Percentiles rank a stretch among this genome's conserved stretches.
phyloP scores from a whole-genome alignment of 208 protist genomes.

The Acanthamoeba lenticulata region DNA sequence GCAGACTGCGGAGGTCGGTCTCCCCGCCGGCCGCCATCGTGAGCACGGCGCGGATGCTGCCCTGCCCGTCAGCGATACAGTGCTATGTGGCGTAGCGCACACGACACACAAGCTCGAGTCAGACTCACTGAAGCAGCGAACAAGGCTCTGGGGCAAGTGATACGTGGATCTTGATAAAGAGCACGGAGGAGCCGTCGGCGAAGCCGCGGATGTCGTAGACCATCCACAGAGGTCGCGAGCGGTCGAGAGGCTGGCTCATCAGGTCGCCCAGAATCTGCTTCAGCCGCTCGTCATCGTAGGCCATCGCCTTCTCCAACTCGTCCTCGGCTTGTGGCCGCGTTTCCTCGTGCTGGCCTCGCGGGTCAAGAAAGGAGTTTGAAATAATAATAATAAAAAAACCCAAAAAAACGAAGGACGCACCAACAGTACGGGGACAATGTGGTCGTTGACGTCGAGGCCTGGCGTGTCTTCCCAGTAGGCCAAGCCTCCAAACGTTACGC shows the following conservation, averaged over 20 bases:
- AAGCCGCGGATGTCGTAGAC: conserved; percentile 12
- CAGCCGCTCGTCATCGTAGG: background rate
- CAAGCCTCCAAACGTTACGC: background rate
- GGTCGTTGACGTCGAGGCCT: background rate
- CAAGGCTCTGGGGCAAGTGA: too few species aligned
- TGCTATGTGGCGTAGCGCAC: too few species aligned
- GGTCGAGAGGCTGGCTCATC: background rate
- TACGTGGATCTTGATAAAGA: background rate
- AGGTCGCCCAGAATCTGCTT: background rate
- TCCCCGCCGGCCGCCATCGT: background rate
- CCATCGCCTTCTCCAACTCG: background rate
- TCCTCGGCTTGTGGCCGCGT: background rate
- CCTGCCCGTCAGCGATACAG: background rate
- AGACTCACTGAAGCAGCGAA: too few species aligned
- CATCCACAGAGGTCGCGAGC: background rate
- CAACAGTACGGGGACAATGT: background rate
- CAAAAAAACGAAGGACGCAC: too few species aligned
- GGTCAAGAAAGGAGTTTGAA: too few species aligned
- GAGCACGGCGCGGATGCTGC: conserved; percentile 13
- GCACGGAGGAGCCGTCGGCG: background rate
- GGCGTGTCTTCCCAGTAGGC: conserved; percentile 15
- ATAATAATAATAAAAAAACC: too few species aligned
- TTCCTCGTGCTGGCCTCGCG: too few species aligned
- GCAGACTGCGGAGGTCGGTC: background rate
- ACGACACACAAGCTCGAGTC: too few species aligned